A percentile compares a stretch with the other conserved stretches of the same genome.
phyloP scores from a whole-genome alignment of 108 stramenopile genomes.

The Mayamaea pseudoterrestris region DNA sequence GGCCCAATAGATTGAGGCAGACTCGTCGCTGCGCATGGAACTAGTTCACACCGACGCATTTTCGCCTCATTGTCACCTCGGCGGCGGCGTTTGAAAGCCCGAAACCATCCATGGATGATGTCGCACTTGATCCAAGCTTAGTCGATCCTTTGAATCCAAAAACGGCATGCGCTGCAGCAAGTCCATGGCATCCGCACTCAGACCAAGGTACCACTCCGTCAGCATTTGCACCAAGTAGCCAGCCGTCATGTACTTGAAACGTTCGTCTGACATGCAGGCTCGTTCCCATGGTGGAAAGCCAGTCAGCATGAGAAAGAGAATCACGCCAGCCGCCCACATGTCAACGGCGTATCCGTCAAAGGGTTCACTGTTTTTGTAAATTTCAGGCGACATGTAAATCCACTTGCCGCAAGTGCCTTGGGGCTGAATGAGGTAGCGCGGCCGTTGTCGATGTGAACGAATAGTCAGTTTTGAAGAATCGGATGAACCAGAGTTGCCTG shows the following conservation, averaged over 20 bases:
- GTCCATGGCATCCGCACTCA: slow-evolving; percentile 70
- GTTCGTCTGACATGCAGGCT: slow-evolving; percentile 47
- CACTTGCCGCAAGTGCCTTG: slow-evolving; percentile 86
- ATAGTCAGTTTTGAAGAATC: background rate
- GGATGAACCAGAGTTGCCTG: background rate
- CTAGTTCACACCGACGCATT: too few species aligned
- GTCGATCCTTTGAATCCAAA: slow-evolving; percentile 64
- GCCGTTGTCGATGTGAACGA: slow-evolving; percentile 1
- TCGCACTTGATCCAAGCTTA: slow-evolving; percentile 72
- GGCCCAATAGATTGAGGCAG: too few species aligned
- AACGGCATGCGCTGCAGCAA: slow-evolving; percentile 77
- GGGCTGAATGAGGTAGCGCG: slow-evolving; percentile 38
- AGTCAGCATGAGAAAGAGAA: slow-evolving; percentile 82
- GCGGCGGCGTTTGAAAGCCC: too few species aligned
- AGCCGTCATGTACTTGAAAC: slow-evolving; percentile 68
- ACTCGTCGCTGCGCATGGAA: too few species aligned
- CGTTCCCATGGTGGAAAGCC: slow-evolving; percentile 88
- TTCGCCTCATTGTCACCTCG: too few species aligned
- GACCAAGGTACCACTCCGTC: slow-evolving; percentile 67
- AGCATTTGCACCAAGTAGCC: slow-evolving; percentile 73
- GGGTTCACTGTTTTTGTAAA: slow-evolving; percentile 49
- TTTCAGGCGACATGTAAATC: slow-evolving; percentile 90
- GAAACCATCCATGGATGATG: slow-evolving; percentile 79
- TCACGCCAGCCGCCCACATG: slow-evolving; percentile 90
- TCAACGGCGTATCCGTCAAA: slow-evolving; percentile 89